Conservation (phyloP, 257 asterid genomes). For the Gentiana straminea region DNA sequence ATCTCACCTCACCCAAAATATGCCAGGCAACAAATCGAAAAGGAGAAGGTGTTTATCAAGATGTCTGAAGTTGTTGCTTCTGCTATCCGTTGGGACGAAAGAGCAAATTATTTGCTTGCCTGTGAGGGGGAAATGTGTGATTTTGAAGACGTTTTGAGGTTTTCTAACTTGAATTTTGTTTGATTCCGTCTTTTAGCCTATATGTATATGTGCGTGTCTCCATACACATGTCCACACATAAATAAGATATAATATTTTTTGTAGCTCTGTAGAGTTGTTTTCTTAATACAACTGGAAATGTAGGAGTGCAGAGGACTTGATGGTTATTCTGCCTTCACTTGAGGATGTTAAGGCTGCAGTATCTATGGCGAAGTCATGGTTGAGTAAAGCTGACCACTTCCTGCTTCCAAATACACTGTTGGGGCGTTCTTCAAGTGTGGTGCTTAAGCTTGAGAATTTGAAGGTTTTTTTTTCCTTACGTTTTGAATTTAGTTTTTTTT, state of each 20-base stretch:
- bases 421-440: constrained; percentile 29
- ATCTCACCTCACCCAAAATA: constrained; percentile 23
- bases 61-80: constrained; percentile 32
- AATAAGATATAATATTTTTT: too few relatives aligned
- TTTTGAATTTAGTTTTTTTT: constrained; percentile 1
- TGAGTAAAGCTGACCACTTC: constrained; percentile 54
- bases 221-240: too few relatives aligned
- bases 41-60: constrained; percentile 62
- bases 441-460: constrained; percentile 41
- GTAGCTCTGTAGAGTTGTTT: not conserved
- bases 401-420: constrained; percentile 27
- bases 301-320: constrained; percentile 64
- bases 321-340: constrained; percentile 64
- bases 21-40: constrained; percentile 73
- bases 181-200: not conserved
- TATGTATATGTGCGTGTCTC: too few relatives aligned
- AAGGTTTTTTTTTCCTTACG: constrained; percentile 36
- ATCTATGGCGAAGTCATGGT: constrained; percentile 63
- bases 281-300: constrained; percentile 6
- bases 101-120: constrained; percentile 46
- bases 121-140: constrained; percentile 46
- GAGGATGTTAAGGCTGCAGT: constrained; percentile 54
- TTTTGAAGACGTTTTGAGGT: constrained; percentile 75
- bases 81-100: constrained; percentile 62
- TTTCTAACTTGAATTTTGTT: constrained; percentile 4